Evolutionary conservation across 2,329 filamentous ascomycete genomes (phyloP).

Genomic region (Cladobotryum protrusum): DNA sequence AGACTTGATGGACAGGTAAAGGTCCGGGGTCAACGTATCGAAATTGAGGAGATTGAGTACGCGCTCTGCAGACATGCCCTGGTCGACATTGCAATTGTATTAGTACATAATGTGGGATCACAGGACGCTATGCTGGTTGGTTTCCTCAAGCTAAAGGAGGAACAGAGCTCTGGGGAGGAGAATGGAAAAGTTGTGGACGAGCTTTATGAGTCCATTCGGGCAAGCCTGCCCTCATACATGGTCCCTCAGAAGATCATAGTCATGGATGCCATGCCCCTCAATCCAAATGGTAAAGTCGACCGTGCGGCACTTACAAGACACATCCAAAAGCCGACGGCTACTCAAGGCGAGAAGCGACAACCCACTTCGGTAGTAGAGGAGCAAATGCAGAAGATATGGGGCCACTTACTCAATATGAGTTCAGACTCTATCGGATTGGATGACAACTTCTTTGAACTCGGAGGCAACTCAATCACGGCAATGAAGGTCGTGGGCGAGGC

Average conservation of each 20-base stretch:
- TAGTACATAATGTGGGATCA: too few relatives aligned
- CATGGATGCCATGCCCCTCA: slow-evolving; percentile 20
- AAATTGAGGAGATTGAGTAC: too few relatives aligned
- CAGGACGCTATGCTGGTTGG: too few relatives aligned
- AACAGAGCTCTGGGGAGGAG: too few relatives aligned
- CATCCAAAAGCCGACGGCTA: neutral
- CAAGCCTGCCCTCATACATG: slow-evolving; percentile 21
- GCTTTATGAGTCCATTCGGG: neutral
- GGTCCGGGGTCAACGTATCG: neutral
- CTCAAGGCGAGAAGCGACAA: neutral
- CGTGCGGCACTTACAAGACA: slow-evolving; percentile 10
- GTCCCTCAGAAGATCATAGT: slow-evolving; percentile 18
- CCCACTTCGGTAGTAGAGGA: neutral
- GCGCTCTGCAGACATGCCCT: too few relatives aligned
- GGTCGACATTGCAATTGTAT: too few relatives aligned
- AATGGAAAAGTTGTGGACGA: slow-evolving; percentile 2
- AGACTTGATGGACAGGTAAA: slow-evolving; percentile 23
- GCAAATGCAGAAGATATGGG: neutral
- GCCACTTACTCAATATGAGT: neutral
- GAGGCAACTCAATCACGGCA: neutral
- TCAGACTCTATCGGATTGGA: neutral
- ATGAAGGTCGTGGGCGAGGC: neutral
- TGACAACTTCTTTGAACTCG: slow-evolving; percentile 14
- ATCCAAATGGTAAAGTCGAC: slow-evolving; percentile 21
- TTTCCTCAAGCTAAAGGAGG: too few relatives aligned